Evolutionary conservation across 768 basidiomycete genomes (phyloP), one percentile per base, ranked within the genome.

Genomic region (Calocera viscosa): DNA sequence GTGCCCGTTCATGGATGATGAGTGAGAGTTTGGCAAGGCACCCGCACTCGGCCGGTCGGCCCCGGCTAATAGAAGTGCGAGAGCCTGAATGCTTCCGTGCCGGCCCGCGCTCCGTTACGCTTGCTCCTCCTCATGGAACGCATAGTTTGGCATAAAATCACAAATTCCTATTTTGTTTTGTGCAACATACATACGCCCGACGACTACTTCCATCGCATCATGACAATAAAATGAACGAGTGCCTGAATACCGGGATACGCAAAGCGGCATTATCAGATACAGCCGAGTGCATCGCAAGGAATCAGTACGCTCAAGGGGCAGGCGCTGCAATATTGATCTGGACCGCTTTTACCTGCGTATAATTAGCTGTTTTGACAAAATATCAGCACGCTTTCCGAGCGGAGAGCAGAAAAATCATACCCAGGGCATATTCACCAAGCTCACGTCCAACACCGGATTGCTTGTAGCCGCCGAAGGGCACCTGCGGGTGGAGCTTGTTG

Each of bases 401-500:
- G 63, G 30, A 60, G 49, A 66, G 60, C 26, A 24, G 64, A 1
- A 77, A 81, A 60, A 72, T 86, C 83, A 83, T 82, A 40, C 80
- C 76, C 40, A 87, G 73, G 16, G 88, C 91, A 75, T 91, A 89
- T 68, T 89, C 86, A 33, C 90, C 91, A 41, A 87, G 74, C 75
- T 92, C 91, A 33, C 89, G 82, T 22, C 91, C 91, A 24, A 91
- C 86, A 68, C 90, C 90, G 39, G 84, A 86, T 72, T 88, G 84
- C 80, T 91, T 94, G 81, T 81, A 92, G 10, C 91, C 91, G 68
- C 91, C 91, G 73, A 93, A 93, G 0, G 91, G 89, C 22, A 90
- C 80, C 30, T 80, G 79, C 1, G 80, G 70, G 70, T 87, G 79
- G 16, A 86, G 73, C 68, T 67, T 38, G 71, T 74, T 73, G 69